Evolutionary conservation across 1,284 basidiomycete genomes (phyloP), one percentile per base, ranked within the genome.

Genomic region (Rhodotorula sp.): DNA sequence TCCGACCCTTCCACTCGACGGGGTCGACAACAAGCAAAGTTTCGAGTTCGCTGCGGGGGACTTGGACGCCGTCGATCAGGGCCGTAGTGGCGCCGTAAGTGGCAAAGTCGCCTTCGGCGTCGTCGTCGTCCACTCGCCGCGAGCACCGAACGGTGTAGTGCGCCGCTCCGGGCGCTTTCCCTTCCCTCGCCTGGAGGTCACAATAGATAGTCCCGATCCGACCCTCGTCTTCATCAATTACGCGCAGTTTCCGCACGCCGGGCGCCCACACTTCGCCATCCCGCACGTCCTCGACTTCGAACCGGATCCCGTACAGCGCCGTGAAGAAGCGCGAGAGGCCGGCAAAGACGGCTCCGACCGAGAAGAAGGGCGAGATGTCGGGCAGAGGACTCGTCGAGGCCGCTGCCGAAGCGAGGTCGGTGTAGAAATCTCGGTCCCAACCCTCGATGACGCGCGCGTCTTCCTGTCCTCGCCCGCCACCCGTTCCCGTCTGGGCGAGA

Each of bases 61-160:
- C 74, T 26, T 66, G 42, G 29, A 83, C 79, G 24, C 82, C 79
- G 29, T 85, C 83, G 60, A 83, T 81, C n/a, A 80, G 71, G 20
- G 80, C 76, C 14, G 64, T 59, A 6, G 15, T 24, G 49, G 30
- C 26, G 30, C 44, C 59, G 33, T 33, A 42, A n/a, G 58, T 29
- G 37, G 60, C 78, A 18, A 86, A 81, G 79, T 98, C 95, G 0
- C 86, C 86, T 0, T 78, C 80, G 65, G 86, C 84, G 79, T 97
- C 92, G 77, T 99, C 95, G 71, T 95, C 87, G 77, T 98, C 95
- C 2, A 91, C 89, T 61, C 95, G 83, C 55, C 95, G 83, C 3
- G 93, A 96, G 82, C 96, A 99, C 17, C 94, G 87, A 17, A 99
- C 93, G 4, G 95, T 99, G 80, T 97, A 99, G 80, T 99, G 95